phyloP scores from a whole-genome alignment of 768 basidiomycete species.

The Lentinula edodes region DNA sequence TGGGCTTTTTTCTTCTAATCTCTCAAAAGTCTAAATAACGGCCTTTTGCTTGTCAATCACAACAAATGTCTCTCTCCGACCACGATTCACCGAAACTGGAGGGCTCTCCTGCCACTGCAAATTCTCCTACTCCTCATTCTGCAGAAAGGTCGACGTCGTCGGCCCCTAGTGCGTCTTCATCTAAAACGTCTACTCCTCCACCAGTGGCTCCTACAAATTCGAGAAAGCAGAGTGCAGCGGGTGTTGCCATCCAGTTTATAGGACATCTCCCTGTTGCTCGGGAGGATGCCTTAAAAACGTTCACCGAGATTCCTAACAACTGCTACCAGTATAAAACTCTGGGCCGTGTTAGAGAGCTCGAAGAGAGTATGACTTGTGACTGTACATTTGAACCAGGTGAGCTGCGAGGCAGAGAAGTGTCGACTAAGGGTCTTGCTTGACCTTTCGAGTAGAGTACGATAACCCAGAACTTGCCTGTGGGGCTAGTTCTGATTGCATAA shows the following conservation, averaged over 20 bases:
- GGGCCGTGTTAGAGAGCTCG: conserved; percentile 81
- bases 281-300: conserved; percentile 64
- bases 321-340: conserved; percentile 84
- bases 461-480: conserved; percentile 72
- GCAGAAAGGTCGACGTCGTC: conserved; percentile 9
- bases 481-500: conserved; percentile 89
- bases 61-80: conserved; percentile 15
- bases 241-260: conserved; percentile 59
- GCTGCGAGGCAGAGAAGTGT: conserved; percentile 20
- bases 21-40: not conserved
- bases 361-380: conserved; percentile 95
- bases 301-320: conserved; percentile 69
- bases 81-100: conserved; percentile 23
- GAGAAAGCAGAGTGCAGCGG: conserved; percentile 27
- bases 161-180: not conserved
- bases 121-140: not conserved
- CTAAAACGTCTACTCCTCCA: conserved; percentile 8
- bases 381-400: conserved; percentile 80
- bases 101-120: conserved; percentile 10
- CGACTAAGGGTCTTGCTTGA: conserved; percentile 13
- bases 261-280: conserved; percentile 75
- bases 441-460: conserved; percentile 44
- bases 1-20: not conserved
- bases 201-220: conserved; percentile 16
- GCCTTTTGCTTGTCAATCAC: conserved; percentile 2